Conservation (phyloP, 2,329 filamentous ascomycete genomes). For the Microdochium nivale region DNA sequence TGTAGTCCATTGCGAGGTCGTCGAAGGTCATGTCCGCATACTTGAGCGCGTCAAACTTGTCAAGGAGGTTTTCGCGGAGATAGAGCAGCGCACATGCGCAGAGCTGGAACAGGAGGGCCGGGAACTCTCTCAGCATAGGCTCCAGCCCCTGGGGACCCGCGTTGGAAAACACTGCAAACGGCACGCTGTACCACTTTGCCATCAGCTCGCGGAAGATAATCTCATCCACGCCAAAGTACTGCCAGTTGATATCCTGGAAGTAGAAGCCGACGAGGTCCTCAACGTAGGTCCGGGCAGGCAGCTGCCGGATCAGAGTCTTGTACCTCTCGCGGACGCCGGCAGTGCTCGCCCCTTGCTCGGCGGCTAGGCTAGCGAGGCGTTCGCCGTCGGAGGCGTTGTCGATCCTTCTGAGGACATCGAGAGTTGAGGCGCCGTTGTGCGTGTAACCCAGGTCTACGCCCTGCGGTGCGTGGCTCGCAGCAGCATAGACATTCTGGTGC, state of each 20-base stretch:
- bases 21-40: conserved; percentile 54
- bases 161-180: conserved; percentile 40
- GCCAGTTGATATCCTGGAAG: conserved; percentile 50
- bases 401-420: conserved; percentile 35
- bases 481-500: conserved; percentile 8
- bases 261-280: conserved; percentile 46
- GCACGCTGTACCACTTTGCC: conserved; percentile 43
- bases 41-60: conserved; percentile 46
- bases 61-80: conserved; percentile 36
- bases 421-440: conserved; percentile 36
- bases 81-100: conserved; percentile 45
- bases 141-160: conserved; percentile 41
- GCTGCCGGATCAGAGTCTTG: conserved; percentile 46
- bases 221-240: conserved; percentile 47
- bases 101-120: conserved; percentile 51
- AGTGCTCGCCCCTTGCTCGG: conserved; percentile 22
- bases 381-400: conserved; percentile 17
- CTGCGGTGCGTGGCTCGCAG: conserved; percentile 24
- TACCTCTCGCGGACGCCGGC: conserved; percentile 46
- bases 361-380: conserved; percentile 21
- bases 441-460: conserved; percentile 45
- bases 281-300: conserved; percentile 45
- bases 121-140: conserved; percentile 45
- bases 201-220: conserved; percentile 42
- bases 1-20: conserved; percentile 52